phyloP scores from a whole-genome alignment of 2,329 filamentous ascomycete species.

The Thielaviopsis cerberus region DNA sequence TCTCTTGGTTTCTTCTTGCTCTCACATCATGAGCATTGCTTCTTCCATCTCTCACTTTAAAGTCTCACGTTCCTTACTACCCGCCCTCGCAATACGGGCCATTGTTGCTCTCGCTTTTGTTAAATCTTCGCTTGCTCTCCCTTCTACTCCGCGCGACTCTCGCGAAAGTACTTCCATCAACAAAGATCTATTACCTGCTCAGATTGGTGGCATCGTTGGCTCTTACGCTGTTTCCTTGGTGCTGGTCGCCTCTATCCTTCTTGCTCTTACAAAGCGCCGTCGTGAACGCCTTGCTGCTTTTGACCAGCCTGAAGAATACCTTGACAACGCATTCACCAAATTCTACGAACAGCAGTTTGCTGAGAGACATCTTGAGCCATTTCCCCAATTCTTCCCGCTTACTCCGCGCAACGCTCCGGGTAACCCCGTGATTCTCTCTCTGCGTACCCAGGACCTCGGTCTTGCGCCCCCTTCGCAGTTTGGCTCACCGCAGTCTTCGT shows the following conservation, averaged over 20 bases:
- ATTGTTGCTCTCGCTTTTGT: constrained; percentile 1
- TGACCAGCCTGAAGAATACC: constrained; percentile 24
- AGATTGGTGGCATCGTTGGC: constrained; percentile 68
- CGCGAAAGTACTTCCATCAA: constrained; percentile 25
- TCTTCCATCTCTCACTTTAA: constrained; percentile 16
- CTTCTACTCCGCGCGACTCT: constrained; percentile 28
- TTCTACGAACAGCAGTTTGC: background rate
- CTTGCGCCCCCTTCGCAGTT: background rate
- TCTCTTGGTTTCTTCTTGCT: constrained; percentile 2
- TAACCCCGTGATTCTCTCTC: constrained; percentile 1
- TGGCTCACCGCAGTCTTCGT: constrained; percentile 3
- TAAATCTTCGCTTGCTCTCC: constrained; percentile 11
- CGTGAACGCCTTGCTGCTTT: constrained; percentile 29
- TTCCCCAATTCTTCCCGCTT: constrained; percentile 9
- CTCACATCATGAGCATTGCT: constrained; percentile 10
- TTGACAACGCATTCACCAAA: constrained; percentile 27
- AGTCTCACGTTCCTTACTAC: constrained; percentile 14
- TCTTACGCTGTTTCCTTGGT: constrained; percentile 65
- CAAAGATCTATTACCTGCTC: constrained; percentile 41
- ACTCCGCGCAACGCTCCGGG: background rate
- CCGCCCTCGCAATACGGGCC: background rate
- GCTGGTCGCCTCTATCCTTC: constrained; percentile 48
- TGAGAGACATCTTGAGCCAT: background rate
- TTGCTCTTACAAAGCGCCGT: constrained; percentile 39
- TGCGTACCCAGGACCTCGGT: constrained; percentile 7